Base-by-base conservation (phyloP, 352 stramenopile species). In the Blastocystis sp. region DNA sequence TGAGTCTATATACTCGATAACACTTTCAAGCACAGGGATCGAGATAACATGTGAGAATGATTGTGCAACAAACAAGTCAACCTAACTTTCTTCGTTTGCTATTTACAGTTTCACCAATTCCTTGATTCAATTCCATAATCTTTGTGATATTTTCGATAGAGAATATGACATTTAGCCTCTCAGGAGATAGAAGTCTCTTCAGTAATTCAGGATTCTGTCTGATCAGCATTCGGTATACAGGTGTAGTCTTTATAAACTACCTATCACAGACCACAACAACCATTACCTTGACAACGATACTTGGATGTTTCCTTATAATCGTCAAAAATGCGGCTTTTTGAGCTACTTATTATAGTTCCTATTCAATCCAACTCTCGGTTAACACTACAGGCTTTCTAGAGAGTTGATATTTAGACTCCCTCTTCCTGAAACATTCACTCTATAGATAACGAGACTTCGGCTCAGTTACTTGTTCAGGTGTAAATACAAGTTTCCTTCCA, bases 41-140 rank as follows among this genome's bases (percentile, higher is more conserved):
- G 56, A 13, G 56, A 3, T 6, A 62, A 62, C 73, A 84, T 84
- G 44, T 19, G 13, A 60, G 62, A 64, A 40, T 62, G 59, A 68
- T 42, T 54, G 7, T 84, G 73, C 1, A 68, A 84, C 73, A 84
- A 84, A 84, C 73, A 84, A 0, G 7, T 17, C 70, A 42, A 60
- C 27, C 27, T 0, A 33, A 27, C 27, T 42, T 19, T 69, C 1
- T 51, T 69, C 54, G 22, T 66, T 51, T 27, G 51, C 6, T 17
- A 64, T 64, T 37, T 48, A 48, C 40, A 48, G 40, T 56, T 57
- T 84, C 59, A n/a, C 22, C 66, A n/a, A 66, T 51, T n/a, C 68
- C 53, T 17, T 37, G 53, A 37, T 54, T 53, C 5, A 84, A 40
- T 0, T 68, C 51, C 53, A 60, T 35, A 9, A 84, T 64, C 24